Evolutionary conservation across 495 filamentous ascomycete species (phyloP).

Genomic region (Neurospora sublineolata): DNA sequence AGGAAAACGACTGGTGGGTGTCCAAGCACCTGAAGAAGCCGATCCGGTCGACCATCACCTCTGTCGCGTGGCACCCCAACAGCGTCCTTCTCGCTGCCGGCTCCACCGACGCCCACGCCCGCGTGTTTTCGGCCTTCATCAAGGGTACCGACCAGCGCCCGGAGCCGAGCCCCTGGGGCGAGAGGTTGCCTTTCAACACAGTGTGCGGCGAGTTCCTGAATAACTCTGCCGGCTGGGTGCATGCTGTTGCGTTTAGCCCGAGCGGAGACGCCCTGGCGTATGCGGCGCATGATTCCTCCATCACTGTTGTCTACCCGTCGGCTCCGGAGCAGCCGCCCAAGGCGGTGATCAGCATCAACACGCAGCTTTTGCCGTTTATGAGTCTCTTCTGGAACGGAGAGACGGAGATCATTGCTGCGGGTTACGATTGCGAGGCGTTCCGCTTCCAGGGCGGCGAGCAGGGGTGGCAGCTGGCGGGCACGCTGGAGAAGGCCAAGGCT

Average conservation of each 20-base stretch:
- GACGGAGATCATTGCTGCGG: slow-evolving; percentile 87
- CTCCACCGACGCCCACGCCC: slow-evolving; percentile 92
- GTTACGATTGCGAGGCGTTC: slow-evolving; percentile 93
- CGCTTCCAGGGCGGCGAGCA: slow-evolving; percentile 69
- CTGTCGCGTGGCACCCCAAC: slow-evolving; percentile 92
- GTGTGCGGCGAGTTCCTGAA: slow-evolving; percentile 95
- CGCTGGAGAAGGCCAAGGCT: slow-evolving; percentile 65
- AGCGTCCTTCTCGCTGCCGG: slow-evolving; percentile 88
- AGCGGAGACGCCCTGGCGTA: slow-evolving; percentile 86
- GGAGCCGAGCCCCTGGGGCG: slow-evolving; percentile 85
- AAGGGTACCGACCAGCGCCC: slow-evolving; percentile 86
- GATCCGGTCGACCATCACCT: slow-evolving; percentile 89
- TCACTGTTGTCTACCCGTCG: slow-evolving; percentile 91
- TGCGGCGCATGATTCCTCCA: slow-evolving; percentile 83
- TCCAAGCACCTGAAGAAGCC: slow-evolving; percentile 98
- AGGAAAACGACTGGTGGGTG: slow-evolving; percentile 99
- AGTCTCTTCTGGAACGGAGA: slow-evolving; percentile 87
- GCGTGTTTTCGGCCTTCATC: slow-evolving; percentile 91
- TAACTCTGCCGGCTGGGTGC: slow-evolving; percentile 92
- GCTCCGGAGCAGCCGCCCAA: slow-evolving; percentile 83
- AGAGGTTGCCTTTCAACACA: slow-evolving; percentile 91
- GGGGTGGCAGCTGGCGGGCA: slow-evolving; percentile 80
- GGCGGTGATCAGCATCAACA: slow-evolving; percentile 78
- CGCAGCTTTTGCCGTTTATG: slow-evolving; percentile 81
- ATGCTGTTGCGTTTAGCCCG: slow-evolving; percentile 81